Evolutionary conservation across 2,329 filamentous ascomycete species (phyloP).

Genomic region (Neonectria hederae): DNA sequence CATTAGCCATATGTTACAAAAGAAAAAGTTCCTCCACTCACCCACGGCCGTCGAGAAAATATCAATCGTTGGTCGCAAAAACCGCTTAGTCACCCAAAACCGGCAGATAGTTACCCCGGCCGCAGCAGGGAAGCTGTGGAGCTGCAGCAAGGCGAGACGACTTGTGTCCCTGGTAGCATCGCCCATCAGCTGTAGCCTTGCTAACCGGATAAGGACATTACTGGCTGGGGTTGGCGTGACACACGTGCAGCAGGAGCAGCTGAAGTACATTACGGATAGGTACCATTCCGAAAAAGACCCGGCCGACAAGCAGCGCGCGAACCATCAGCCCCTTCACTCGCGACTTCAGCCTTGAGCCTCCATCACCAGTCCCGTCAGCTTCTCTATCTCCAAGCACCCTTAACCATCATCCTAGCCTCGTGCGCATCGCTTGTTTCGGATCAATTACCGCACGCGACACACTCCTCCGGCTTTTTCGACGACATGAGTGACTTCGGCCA

Average conservation of each 20-base stretch:
- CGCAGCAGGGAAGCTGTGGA: background rate
- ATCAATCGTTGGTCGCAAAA: slow-evolving; percentile 15
- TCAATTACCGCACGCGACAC: slow-evolving; percentile 29
- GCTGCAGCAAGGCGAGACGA: slow-evolving; percentile 21
- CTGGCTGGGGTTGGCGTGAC: slow-evolving; percentile 1
- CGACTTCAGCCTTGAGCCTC: slow-evolving; percentile 35
- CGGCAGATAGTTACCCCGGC: slow-evolving; percentile 41
- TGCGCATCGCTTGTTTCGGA: slow-evolving; percentile 1
- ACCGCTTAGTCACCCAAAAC: slow-evolving; percentile 41
- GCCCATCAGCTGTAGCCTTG: slow-evolving; percentile 16
- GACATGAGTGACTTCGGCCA: slow-evolving; percentile 76
- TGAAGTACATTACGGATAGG: slow-evolving; percentile 29
- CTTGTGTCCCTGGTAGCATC: slow-evolving; percentile 19
- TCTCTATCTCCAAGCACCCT: slow-evolving; percentile 26
- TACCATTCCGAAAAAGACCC: slow-evolving; percentile 32
- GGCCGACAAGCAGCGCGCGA: slow-evolving; percentile 28
- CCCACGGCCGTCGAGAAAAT: slow-evolving; percentile 33
- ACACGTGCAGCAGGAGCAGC: slow-evolving; percentile 25
- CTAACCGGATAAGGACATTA: slow-evolving; percentile 25
- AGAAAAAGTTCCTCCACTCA: slow-evolving; percentile 36
- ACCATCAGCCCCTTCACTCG: slow-evolving; percentile 42
- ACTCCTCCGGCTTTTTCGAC: slow-evolving; percentile 21
- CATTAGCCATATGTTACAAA: slow-evolving; percentile 60
- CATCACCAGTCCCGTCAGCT: slow-evolving; percentile 36
- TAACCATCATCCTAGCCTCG: slow-evolving; percentile 10